These are phyloP conservation scores for Blastobotrys mokoenaii DNA, from an alignment of 805 yeast species.

Conservation along the genomic window DNA sequence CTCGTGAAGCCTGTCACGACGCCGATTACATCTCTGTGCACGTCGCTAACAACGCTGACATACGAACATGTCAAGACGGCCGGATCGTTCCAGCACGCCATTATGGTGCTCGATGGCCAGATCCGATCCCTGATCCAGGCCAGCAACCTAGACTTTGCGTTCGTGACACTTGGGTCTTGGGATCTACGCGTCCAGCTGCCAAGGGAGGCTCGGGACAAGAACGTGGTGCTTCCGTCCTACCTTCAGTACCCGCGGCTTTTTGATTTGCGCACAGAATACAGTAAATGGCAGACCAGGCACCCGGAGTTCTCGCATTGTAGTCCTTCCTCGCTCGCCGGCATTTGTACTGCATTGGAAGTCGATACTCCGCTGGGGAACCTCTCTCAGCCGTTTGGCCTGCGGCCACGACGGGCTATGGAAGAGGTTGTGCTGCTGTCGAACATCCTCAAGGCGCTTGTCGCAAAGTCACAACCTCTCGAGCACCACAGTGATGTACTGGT, in stretches of 20 bases:
- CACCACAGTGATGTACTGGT: slow-evolving; percentile 50
- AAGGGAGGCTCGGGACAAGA: slow-evolving; percentile 73
- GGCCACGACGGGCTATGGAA: slow-evolving; percentile 36
- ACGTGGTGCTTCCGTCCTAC: slow-evolving; percentile 62
- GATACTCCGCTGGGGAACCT: slow-evolving; percentile 8
- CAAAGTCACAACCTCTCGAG: slow-evolving; percentile 39
- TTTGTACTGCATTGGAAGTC: slow-evolving; percentile 42
- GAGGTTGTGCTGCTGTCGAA: slow-evolving; percentile 40
- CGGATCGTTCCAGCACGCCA: slow-evolving; percentile 55
- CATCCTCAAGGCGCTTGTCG: slow-evolving; percentile 36
- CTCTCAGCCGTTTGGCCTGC: slow-evolving; percentile 17
- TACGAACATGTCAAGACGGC: slow-evolving; percentile 57
- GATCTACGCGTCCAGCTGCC: slow-evolving; percentile 69
- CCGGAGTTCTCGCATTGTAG: slow-evolving; percentile 37
- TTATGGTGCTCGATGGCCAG: slow-evolving; percentile 43
- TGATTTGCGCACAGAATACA: slow-evolving; percentile 66
- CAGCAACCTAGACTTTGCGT: slow-evolving; percentile 42
- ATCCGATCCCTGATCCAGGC: slow-evolving; percentile 33
- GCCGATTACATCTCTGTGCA: slow-evolving; percentile 47
- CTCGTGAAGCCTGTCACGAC: slow-evolving; percentile 56
- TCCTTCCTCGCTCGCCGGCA: slow-evolving; percentile 28
- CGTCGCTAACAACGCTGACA: slow-evolving; percentile 36
- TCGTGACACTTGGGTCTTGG: slow-evolving; percentile 62
- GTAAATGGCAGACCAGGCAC: slow-evolving; percentile 59
- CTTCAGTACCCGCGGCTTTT: slow-evolving; percentile 69